Conservation (phyloP, 257 asterid genomes). For the Rauvolfia tetraphylla region DNA sequence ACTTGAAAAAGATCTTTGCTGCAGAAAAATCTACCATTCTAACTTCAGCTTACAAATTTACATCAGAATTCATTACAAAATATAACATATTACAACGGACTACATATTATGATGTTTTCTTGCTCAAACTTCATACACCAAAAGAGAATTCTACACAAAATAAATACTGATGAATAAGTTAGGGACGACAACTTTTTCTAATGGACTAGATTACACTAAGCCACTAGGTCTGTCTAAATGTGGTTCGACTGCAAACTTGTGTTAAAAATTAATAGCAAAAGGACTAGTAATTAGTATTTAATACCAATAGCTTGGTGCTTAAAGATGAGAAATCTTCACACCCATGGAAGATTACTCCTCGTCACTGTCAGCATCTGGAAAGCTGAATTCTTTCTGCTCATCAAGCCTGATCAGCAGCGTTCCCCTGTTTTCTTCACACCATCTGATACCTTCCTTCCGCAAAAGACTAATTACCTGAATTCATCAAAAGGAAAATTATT, state of each 20-base stretch:
- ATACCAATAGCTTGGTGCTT: not conserved
- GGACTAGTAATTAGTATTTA: not conserved
- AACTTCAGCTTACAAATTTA: slow-evolving; percentile 1
- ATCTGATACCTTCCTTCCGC: slow-evolving; percentile 58
- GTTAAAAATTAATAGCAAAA: slow-evolving; percentile 8
- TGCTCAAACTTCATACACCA: slow-evolving; percentile 4
- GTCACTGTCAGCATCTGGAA: slow-evolving; percentile 59
- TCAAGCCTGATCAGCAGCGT: slow-evolving; percentile 65
- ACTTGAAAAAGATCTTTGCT: not conserved
- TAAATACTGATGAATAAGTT: not conserved
- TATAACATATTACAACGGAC: not conserved
- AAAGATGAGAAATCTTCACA: slow-evolving; percentile 6
- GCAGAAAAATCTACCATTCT: not conserved
- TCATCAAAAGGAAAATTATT: slow-evolving; percentile 3
- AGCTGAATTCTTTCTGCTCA: slow-evolving; percentile 62
- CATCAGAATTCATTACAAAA: not conserved
- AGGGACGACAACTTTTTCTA: not conserved
- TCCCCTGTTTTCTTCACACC: slow-evolving; percentile 82
- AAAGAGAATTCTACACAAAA: not conserved
- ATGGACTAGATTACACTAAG: not conserved
- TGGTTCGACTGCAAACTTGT: slow-evolving; percentile 10
- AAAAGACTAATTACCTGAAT: slow-evolving; percentile 65
- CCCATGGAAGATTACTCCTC: slow-evolving; percentile 38
- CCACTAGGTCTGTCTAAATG: slow-evolving; percentile 1
- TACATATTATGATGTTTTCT: not conserved